Evolutionary conservation across 176 grass and related monocot species (phyloP).

Genomic region (Raddia distichophylla): DNA sequence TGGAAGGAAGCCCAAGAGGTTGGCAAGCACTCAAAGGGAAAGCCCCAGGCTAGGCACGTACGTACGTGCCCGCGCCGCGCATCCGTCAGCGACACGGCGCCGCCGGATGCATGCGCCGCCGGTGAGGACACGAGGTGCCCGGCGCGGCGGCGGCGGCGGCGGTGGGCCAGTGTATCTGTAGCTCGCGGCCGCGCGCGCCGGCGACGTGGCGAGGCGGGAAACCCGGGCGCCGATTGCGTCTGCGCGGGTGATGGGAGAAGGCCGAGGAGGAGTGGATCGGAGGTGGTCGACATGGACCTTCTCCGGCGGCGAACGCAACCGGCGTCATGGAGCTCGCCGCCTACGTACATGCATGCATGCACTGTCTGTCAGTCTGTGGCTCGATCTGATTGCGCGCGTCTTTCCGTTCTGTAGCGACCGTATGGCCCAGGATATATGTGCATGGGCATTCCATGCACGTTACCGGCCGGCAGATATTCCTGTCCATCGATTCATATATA

Average conservation of each 20-base stretch:
- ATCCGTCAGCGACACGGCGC: neutral
- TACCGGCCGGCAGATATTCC: too few relatives aligned
- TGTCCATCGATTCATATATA: too few relatives aligned
- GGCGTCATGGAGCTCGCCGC: neutral
- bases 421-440: too few relatives aligned
- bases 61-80: neutral
- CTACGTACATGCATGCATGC: too few relatives aligned
- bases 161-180: conserved; percentile 19
- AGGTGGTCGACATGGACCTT: neutral
- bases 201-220: conserved; percentile 28
- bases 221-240: conserved; percentile 23
- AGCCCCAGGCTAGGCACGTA: neutral
- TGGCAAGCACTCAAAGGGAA: conserved; percentile 66
- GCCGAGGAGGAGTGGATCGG: too few relatives aligned
- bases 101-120: neutral
- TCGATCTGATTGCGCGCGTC: too few relatives aligned
- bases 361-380: too few relatives aligned
- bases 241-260: conserved; percentile 1
- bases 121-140: neutral
- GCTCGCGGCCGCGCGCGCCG: conserved; percentile 14
- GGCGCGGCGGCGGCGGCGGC: too few relatives aligned
- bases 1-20: conserved; percentile 88
- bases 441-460: too few relatives aligned
- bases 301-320: conserved; percentile 32
- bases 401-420: neutral